phyloP scores from a whole-genome alignment of 2,329 filamentous ascomycete species.

The Alternaria longipes region DNA sequence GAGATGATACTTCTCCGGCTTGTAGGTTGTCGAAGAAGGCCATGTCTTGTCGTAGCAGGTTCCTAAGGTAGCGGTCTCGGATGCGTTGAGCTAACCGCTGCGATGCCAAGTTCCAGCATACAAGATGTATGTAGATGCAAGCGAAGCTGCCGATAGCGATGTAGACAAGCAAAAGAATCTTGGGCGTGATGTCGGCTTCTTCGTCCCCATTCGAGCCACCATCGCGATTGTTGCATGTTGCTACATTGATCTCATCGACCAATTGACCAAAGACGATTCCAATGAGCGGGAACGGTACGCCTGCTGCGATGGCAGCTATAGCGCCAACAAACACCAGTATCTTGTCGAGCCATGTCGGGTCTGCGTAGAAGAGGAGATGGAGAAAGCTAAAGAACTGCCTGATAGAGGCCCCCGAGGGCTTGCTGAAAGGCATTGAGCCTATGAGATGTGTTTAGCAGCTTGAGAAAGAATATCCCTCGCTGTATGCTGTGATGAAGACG shows the following conservation, averaged over 20 bases:
- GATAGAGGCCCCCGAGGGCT: constrained; percentile 37
- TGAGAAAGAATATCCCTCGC: constrained; percentile 22
- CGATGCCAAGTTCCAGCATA: constrained; percentile 71
- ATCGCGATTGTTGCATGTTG: constrained; percentile 58
- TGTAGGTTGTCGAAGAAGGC: constrained; percentile 71
- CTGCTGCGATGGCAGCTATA: constrained; percentile 64
- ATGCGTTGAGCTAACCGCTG: constrained; percentile 71
- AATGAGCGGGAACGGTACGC: constrained; percentile 70
- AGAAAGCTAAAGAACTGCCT: constrained; percentile 46
- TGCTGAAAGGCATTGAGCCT: constrained; percentile 40
- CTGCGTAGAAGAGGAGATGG: constrained; percentile 48
- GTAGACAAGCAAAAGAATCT: constrained; percentile 69
- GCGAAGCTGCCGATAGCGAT: constrained; percentile 70
- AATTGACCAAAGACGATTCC: constrained; percentile 72
- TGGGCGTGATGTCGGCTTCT: constrained; percentile 62
- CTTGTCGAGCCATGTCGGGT: constrained; percentile 50
- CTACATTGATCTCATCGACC: constrained; percentile 67
- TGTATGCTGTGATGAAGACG: constrained; percentile 31
- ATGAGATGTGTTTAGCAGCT: constrained; percentile 18
- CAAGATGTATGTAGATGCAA: constrained; percentile 70
- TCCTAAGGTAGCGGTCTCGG: constrained; percentile 67
- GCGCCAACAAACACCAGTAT: constrained; percentile 51
- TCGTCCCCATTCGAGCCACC: constrained; percentile 28
- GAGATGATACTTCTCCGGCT: constrained; percentile 69
- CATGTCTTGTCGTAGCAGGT: constrained; percentile 68